A percentile compares a stretch with the other conserved stretches of the same genome.
Conservation (phyloP, 2,329 filamentous ascomycete genomes). For the Aspergillus ochraceoroseus region DNA sequence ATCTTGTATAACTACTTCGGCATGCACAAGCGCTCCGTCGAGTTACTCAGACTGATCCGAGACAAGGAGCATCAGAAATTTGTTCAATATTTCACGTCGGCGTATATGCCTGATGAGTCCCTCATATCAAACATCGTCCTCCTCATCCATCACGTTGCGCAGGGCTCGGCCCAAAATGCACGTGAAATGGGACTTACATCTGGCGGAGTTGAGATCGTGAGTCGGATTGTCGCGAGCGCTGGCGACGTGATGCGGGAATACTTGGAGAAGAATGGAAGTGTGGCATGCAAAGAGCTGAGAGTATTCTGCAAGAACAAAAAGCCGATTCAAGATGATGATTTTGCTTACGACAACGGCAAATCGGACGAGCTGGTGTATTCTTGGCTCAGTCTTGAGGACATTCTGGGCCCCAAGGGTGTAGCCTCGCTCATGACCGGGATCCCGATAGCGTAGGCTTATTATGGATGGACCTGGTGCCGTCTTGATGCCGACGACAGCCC, state of each 20-base stretch:
- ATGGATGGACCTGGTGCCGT: conserved; percentile 10
- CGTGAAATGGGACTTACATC: conserved; percentile 15
- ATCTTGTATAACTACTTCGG: conserved; percentile 30
- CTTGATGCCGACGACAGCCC: too few species aligned
- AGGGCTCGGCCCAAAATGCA: conserved; percentile 19
- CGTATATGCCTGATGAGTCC: conserved; percentile 27
- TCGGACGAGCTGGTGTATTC: conserved; percentile 14
- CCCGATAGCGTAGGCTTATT: conserved; percentile 18
- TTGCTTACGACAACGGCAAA: conserved; percentile 13
- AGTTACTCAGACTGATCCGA: conserved; percentile 25
- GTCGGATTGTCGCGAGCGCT: conserved; percentile 26
- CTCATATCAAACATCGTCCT: conserved; percentile 25
- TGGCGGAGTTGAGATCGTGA: conserved; percentile 6
- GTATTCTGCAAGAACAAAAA: conserved; percentile 28
- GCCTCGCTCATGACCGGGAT: conserved; percentile 24
- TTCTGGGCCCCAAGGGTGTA: conserved; percentile 17
- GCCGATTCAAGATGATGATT: conserved; percentile 19
- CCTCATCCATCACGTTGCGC: conserved; percentile 25
- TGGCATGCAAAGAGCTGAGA: conserved; percentile 26
- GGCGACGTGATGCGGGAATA: conserved; percentile 28
- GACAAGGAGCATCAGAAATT: conserved; percentile 28
- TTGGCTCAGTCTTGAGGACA: conserved; percentile 19
- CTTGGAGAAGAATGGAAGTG: conserved; percentile 26
- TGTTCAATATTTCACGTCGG: conserved; percentile 26
- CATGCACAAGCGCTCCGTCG: conserved; percentile 28